phyloP scores from a whole-genome alignment of 257 asterid genomes.

The Capsicum rhomboideum region DNA sequence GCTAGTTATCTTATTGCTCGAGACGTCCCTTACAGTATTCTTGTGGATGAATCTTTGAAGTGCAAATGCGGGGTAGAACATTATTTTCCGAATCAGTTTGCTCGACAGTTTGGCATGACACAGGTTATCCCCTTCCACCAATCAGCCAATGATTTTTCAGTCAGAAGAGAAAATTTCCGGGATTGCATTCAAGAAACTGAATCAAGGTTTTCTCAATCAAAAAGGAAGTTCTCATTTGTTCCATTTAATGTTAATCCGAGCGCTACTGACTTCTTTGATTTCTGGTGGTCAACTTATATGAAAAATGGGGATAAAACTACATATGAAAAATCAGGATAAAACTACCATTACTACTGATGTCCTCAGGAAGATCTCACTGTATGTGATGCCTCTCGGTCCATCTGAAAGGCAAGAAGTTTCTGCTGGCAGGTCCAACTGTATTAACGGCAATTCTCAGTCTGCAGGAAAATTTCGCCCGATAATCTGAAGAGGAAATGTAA shows the following conservation, averaged over 20 bases:
- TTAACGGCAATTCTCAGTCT: not conserved
- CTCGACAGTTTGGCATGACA: not conserved
- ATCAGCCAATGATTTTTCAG: not conserved
- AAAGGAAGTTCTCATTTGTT: not conserved
- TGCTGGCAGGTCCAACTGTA: not conserved
- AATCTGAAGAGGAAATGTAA: not conserved
- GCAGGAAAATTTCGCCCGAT: not conserved
- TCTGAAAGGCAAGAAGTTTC: not conserved
- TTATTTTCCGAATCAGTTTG: constrained; percentile 2
- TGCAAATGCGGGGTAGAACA: not conserved
- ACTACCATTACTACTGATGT: not conserved
- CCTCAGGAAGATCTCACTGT: not conserved
- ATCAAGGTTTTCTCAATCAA: not conserved
- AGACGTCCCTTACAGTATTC: not conserved
- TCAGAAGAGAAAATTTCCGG: not conserved
- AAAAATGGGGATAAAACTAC: not conserved
- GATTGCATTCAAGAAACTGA: not conserved
- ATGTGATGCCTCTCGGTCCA: not conserved
- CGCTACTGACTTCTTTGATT: not conserved
- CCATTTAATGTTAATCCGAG: not conserved
- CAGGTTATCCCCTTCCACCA: not conserved
- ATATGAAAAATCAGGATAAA: not conserved
- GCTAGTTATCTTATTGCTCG: not conserved
- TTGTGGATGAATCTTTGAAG: not conserved
- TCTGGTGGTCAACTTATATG: constrained; percentile 8